Conservation (phyloP, 371 early-diverging fungal species). For the Mucor circinelloides region DNA sequence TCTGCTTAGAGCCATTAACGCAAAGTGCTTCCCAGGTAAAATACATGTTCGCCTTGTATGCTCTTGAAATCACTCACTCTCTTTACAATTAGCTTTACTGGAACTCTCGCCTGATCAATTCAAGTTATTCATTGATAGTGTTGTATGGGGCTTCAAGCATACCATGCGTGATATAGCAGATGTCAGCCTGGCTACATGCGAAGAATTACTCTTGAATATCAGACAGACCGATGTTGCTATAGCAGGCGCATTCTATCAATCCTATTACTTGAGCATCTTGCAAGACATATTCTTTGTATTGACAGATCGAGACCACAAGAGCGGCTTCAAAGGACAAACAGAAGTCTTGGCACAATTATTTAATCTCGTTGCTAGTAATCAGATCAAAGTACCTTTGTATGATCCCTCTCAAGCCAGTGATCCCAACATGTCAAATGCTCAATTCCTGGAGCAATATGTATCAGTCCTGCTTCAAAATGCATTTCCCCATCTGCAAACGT, state of each 20-base stretch:
- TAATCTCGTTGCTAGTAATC: constrained; percentile 76
- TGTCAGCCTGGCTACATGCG: constrained; percentile 80
- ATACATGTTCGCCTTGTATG: background rate
- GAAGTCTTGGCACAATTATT: constrained; percentile 91
- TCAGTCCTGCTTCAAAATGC: constrained; percentile 80
- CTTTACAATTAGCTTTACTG: constrained; percentile 56
- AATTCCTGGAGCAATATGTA: constrained; percentile 82
- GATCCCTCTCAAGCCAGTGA: constrained; percentile 69
- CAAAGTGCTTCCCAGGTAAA: constrained; percentile 80
- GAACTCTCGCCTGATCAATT: constrained; percentile 82
- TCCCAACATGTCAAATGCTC: constrained; percentile 76
- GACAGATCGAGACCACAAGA: constrained; percentile 96
- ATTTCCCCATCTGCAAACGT: constrained; percentile 91
- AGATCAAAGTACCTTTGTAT: constrained; percentile 83
- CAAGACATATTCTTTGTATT: constrained; percentile 96
- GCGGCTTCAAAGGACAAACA: constrained; percentile 91
- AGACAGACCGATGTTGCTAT: constrained; percentile 72
- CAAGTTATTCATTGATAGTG: constrained; percentile 87
- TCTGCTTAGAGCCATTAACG: constrained; percentile 84
- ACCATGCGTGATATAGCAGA: constrained; percentile 98
- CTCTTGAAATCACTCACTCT: background rate
- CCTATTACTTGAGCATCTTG: constrained; percentile 84
- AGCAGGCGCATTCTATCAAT: constrained; percentile 87
- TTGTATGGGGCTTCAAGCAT: constrained; percentile 99
- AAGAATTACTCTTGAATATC: constrained; percentile 83